phyloP scores from a whole-genome alignment of 352 stramenopile species.

The Globisporangium irregulare region DNA sequence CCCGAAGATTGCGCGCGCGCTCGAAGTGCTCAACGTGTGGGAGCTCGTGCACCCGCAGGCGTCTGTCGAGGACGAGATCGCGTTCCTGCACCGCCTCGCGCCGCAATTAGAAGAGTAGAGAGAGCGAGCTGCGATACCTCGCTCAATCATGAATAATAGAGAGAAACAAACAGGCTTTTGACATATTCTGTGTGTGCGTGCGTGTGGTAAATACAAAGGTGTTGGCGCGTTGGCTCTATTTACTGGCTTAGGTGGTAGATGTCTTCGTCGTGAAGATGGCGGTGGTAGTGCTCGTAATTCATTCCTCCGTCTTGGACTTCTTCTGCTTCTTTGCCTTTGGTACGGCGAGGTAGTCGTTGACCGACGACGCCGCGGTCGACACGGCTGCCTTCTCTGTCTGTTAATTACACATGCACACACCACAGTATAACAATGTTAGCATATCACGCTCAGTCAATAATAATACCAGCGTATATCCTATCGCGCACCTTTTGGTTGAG shows the following conservation, averaged over 20 bases:
- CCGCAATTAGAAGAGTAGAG: constrained; percentile 10
- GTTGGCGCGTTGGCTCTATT: constrained; percentile 5
- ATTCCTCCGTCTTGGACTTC: constrained; percentile 35
- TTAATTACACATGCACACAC: not conserved
- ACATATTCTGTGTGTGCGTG: not conserved
- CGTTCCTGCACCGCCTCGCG: constrained; percentile 30
- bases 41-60: constrained; percentile 38
- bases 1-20: constrained; percentile 37
- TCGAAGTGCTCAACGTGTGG: constrained; percentile 56
- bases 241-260: not conserved
- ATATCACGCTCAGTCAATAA: not conserved
- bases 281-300: not conserved
- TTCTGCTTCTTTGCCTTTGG: constrained; percentile 59
- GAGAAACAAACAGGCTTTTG: not conserved
- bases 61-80: constrained; percentile 30
- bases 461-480: not conserved
- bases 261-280: not conserved
- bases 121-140: not conserved
- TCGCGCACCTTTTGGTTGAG: constrained; percentile 62
- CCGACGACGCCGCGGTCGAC: constrained; percentile 25
- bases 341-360: constrained; percentile 69
- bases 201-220: not conserved
- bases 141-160: constrained; percentile 3
- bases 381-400: constrained; percentile 38
- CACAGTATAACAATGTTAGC: not conserved